Base-by-base conservation (phyloP, 768 basidiomycete species). In the Rhizopogon vesiculosus region DNA sequence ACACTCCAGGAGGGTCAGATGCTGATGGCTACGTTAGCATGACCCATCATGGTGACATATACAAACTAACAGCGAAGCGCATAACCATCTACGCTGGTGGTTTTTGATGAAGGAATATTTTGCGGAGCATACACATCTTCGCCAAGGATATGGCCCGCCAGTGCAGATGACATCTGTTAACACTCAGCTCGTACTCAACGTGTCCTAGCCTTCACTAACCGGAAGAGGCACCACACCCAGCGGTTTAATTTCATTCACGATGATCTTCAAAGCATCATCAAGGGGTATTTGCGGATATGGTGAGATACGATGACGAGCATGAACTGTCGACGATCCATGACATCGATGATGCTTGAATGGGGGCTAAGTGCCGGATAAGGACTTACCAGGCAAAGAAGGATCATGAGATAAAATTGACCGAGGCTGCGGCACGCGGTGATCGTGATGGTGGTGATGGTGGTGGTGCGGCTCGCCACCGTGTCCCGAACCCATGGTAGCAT, bases 31-130 rank as follows among this genome's bases (percentile, higher is more conserved):
- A 10, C 29, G 48, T 49, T 7, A 56, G 43, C 29, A 28, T 39
- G 10, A 5, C 41, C 18, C 9, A 7, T 3, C 35, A 56, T 31
- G 2, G 43, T 19, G 8, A 4, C n/a, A 31, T 25, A 18, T 6
- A 10, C 22, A 22, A 3, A 59, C 80, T 58, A 62, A 90, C 89
- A 84, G 56, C 82, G 76, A 1, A 94, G 69, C 5, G 93, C 93
- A 65, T 96, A 96, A 0, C 93, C 93, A 66, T 95, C 93, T 10
- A 93, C 91, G 60, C 84, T 94, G 5, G 93, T 93, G 1, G 89
- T 91, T 16, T 74, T 67, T 2, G 78, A 78, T 3, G 68, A 65
- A 3, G 93, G 93, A 0, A 89, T 78, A 62, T 89, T 74, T 33
- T 79, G 75, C 1, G 81, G 73, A 4, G 91, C 85, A 57, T 76